Percentiles rank a stretch among this genome's conserved stretches.
Conservation (phyloP, 2,329 filamentous ascomycete genomes). For the Plenodomus tracheiphilus region DNA sequence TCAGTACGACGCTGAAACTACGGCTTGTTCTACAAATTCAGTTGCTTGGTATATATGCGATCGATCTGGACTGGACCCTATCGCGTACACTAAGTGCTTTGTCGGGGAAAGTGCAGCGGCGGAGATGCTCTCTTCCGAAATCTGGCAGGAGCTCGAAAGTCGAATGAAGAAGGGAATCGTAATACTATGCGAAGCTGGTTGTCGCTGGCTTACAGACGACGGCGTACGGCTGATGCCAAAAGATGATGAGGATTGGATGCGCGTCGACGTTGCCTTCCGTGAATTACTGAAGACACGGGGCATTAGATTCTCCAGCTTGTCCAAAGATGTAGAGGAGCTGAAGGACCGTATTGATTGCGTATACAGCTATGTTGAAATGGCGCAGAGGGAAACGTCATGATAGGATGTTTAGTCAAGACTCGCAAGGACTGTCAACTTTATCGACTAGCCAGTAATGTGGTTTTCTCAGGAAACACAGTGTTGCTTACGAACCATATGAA, state of each 20-base stretch:
- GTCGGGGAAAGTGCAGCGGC: slow-evolving; percentile 29
- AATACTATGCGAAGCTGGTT: slow-evolving; percentile 47
- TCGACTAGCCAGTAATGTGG: too few relatives aligned
- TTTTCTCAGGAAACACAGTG: too few relatives aligned
- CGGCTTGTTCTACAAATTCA: background rate
- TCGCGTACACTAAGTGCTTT: slow-evolving; percentile 46
- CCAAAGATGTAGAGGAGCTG: slow-evolving; percentile 14
- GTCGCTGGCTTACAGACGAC: slow-evolving; percentile 42
- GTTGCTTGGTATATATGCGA: slow-evolving; percentile 48
- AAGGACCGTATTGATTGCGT: slow-evolving; percentile 13
- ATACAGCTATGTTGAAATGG: background rate
- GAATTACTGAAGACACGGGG: slow-evolving; percentile 16
- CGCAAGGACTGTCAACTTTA: too few relatives aligned
- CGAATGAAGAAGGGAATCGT: slow-evolving; percentile 43
- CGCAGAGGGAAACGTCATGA: too few relatives aligned
- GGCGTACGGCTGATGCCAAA: slow-evolving; percentile 44
- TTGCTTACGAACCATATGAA: too few relatives aligned
- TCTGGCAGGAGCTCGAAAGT: slow-evolving; percentile 36
- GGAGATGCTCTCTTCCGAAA: slow-evolving; percentile 21
- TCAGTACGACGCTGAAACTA: slow-evolving; percentile 39
- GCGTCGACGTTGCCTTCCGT: slow-evolving; percentile 24
- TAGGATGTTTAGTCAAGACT: too few relatives aligned
- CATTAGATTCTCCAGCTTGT: slow-evolving; percentile 23
- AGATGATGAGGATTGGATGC: slow-evolving; percentile 30
- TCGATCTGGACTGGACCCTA: slow-evolving; percentile 49